These are phyloP conservation scores for Psilocybe cyanescens DNA, from an alignment of 768 basidiomycete species.

Conservation along the genomic window DNA sequence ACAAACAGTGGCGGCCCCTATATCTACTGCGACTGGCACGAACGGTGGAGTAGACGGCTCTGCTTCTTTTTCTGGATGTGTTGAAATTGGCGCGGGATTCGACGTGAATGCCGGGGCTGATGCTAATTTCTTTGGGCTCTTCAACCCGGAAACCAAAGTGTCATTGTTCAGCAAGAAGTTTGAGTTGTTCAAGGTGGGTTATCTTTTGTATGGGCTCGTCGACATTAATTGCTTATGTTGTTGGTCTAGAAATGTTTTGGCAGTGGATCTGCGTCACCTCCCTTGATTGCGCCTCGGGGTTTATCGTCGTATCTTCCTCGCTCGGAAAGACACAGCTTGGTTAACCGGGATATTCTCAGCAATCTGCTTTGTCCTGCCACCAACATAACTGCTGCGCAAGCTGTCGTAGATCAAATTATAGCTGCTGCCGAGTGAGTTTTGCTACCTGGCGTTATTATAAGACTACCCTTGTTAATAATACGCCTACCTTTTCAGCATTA, in stretches of 20 bases:
- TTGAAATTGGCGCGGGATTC: slow-evolving; percentile 35
- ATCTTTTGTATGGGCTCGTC: not conserved
- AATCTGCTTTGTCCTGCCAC: slow-evolving; percentile 2
- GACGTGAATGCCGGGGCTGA: slow-evolving; percentile 45
- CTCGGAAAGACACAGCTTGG: not conserved
- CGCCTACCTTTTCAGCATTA: not conserved
- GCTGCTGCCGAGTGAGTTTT: slow-evolving; percentile 14
- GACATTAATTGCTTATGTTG: not conserved
- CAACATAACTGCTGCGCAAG: not conserved
- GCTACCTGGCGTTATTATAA: not conserved
- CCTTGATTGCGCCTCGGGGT: too few species aligned
- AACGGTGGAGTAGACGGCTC: too few species aligned
- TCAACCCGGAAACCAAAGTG: slow-evolving; percentile 35
- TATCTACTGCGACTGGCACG: too few species aligned
- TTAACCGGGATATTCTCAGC: not conserved
- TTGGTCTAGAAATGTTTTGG: slow-evolving; percentile 15
- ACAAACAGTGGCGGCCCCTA: not conserved
- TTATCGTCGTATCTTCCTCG: not conserved
- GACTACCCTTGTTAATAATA: not conserved
- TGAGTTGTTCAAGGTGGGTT: slow-evolving; percentile 40
- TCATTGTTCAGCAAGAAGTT: slow-evolving; percentile 40
- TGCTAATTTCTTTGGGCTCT: slow-evolving; percentile 43
- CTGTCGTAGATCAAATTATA: slow-evolving; percentile 10
- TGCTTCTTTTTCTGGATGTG: slow-evolving; percentile 30
- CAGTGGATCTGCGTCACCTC: not conserved